These are phyloP conservation scores for Vaccinium darrowii DNA, from an alignment of 148 eudicot genomes.

Conservation along the genomic window DNA sequence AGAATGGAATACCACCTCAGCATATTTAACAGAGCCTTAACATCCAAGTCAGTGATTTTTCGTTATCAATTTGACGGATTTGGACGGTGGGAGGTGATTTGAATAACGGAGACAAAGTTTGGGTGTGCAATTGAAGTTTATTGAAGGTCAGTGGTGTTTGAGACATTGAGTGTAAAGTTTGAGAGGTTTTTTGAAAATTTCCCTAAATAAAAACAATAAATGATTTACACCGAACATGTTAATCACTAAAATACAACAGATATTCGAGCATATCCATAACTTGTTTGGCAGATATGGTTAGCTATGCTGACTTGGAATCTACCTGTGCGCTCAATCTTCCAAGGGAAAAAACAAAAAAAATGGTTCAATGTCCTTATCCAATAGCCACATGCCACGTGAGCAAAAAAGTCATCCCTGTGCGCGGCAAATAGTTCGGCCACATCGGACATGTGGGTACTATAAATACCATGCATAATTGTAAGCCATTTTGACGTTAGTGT, in stretches of 20 bases:
- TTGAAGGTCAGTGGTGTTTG: no score
- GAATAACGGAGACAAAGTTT: no score
- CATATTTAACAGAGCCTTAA: no score
- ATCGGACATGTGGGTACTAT: slow-evolving; percentile 13
- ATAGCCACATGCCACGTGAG: slow-evolving; percentile 14
- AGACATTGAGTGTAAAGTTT: no score
- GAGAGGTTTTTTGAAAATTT: no score
- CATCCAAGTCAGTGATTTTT: no score
- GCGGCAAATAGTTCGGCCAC: slow-evolving; percentile 11
- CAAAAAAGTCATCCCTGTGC: background rate
- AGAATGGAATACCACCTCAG: no score
- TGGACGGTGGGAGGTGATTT: no score
- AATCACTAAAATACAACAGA: background rate
- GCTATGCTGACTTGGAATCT: slow-evolving; percentile 5
- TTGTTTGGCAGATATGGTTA: background rate
- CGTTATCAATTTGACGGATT: no score
- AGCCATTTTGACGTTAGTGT: no score
- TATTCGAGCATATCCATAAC: slow-evolving; percentile 17
- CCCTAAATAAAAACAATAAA: no score
- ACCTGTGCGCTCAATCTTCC: slow-evolving; percentile 8
- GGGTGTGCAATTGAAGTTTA: no score
- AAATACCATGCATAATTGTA: background rate
- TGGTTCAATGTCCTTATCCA: background rate
- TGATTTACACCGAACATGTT: background rate
- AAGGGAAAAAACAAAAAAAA: background rate